Evolutionary conservation across 1,284 basidiomycete species (phyloP).

Genomic region (Calocybe gambosa): DNA sequence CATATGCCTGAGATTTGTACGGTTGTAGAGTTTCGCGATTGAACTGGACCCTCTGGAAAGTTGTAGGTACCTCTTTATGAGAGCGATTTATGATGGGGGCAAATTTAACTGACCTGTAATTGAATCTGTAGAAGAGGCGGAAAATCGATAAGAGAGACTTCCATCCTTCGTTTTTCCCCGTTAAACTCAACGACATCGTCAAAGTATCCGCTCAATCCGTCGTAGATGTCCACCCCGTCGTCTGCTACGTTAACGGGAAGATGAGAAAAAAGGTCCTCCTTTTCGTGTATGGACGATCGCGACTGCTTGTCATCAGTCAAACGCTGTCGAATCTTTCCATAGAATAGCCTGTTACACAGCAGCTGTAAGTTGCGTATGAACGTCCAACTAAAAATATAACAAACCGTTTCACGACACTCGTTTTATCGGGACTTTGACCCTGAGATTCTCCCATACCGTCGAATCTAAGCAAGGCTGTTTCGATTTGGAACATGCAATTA

Average conservation of each 20-base stretch:
- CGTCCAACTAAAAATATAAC: conserved; percentile 11
- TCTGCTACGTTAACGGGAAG: conserved; percentile 91
- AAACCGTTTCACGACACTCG: conserved; percentile 79
- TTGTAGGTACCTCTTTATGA: not conserved
- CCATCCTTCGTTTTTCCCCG: conserved; percentile 82
- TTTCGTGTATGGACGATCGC: conserved; percentile 66
- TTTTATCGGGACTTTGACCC: conserved; percentile 47
- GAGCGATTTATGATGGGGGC: conserved; percentile 3
- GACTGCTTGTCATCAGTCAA: conserved; percentile 45
- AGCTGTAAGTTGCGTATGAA: conserved; percentile 4
- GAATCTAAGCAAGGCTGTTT: conserved; percentile 81
- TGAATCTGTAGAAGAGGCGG: conserved; percentile 94
- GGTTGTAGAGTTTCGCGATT: conserved; percentile 84
- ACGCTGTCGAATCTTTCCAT: conserved; percentile 79
- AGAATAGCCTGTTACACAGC: conserved; percentile 62
- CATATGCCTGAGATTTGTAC: conserved; percentile 94
- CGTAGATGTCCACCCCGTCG: conserved; percentile 75
- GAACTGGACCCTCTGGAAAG: conserved; percentile 85
- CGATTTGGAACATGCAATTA: conserved; percentile 98
- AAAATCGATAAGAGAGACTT: conserved; percentile 80
- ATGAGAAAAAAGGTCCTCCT: conserved; percentile 90
- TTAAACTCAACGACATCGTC: conserved; percentile 88
- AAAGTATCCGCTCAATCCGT: conserved; percentile 90
- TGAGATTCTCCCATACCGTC: conserved; percentile 53
- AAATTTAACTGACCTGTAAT: conserved; percentile 59